Base-by-base conservation (phyloP, 805 yeast genomes). In the Ogataea ramenticola region DNA sequence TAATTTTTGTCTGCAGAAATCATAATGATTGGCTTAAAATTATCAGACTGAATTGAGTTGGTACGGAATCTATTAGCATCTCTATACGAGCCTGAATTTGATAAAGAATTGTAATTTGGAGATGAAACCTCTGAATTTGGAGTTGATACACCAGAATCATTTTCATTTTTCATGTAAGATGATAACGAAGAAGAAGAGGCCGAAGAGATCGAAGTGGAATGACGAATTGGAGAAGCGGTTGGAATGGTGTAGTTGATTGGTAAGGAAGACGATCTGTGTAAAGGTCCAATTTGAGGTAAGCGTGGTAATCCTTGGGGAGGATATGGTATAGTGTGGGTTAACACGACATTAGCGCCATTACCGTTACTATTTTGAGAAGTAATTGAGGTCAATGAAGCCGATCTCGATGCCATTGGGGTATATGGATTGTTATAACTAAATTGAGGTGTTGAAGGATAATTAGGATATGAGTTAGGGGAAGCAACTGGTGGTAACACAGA, bases 381-480 rank as follows among this genome's bases (percentile, higher is more conserved):
- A 12, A 46, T 24, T 2, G 45, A 39, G 9, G 51, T 40, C 22
- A 48, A 42, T 15, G 57, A 53, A 43, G 42, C 52, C 16, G 54
- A 49, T 48, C 54, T 49, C 5, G 58, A 54, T n/a, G 54, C 41
- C 14, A 50, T 40, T 32, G 57, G 57, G 20, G 56, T 47, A 42
- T 44, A 46, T 16, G 51, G 47, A 11, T 33, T 41, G 30, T 2
- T 20, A 31, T 16, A 32, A 4, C 20, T 4, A 7, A 16, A n/a
- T 6, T 6, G 9, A 32, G 35, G 24, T 14, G 37, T 24, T 2
- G 41, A 36, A 27, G 21, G 10, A 16, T 41, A 11, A 36, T 44
- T n/a, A 3, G 4, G 20, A 17, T 43, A 14, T 4, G 37, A 20
- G 24, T 17, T 16, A 14, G 45, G 45, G 14, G 42, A 29, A 7